Evolutionary conservation across 75 land plant species (phyloP), one percentile per base, ranked within the genome.

Genomic region (Sequoia sempervirens): DNA sequence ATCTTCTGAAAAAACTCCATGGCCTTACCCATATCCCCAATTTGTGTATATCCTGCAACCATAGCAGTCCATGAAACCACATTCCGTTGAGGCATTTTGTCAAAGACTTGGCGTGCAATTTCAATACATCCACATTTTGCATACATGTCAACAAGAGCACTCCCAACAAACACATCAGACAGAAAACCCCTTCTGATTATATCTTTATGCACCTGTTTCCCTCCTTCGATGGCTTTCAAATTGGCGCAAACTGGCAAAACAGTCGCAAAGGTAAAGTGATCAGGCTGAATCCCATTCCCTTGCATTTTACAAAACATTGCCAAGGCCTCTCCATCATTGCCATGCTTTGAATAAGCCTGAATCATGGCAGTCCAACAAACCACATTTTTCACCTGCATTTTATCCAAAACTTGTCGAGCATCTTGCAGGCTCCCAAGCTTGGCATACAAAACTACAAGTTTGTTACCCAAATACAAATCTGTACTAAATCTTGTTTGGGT

Each of bases 311-410:
- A 2, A 83, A 92, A 93, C 43, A 89, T 23, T 20, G 64, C 84
- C 43, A 86, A 15, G 0, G 88, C 87, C 38, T 84, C 68, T 7
- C 4, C 2, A 74, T 81, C 88, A 15, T 43, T 53, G 1, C 92
- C 88, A 34, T 28, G 74, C 36, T 83, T 76, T 20, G 88, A 90
- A 84, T 79, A 86, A 12, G 86, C 94, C 28, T 91, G 83, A 41
- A 91, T 84, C 84, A 88, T 87, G 52, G 86, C 89, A 36, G 85
- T 94, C 96, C 96, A 94, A 46, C 93, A 88, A 37, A 87, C 88
- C 64, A 80, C 80, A 56, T 88, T 85, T 81, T 82, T 81, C 1
- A 47, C 43, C 69, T 85, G 81, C 89, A 94, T 82, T 75, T 81
- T 28, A 43, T 85, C 88, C 74, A 87, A 91, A 82, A 90, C 79